Conservation (phyloP, 352 stramenopile genomes). For the Halophytophthora batemanensis region DNA sequence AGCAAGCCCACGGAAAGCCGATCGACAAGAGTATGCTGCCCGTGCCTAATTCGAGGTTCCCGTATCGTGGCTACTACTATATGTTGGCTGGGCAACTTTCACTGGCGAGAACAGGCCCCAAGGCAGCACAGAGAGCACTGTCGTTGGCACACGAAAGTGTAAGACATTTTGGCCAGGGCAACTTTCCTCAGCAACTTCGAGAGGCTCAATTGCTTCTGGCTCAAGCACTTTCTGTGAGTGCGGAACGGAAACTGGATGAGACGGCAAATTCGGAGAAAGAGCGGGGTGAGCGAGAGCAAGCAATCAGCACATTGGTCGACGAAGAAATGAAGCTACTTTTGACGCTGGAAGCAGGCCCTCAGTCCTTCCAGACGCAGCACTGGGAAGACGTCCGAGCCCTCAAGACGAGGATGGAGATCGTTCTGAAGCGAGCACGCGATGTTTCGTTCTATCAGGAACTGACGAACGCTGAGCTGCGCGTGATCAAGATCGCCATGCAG, state of each 20-base stretch:
- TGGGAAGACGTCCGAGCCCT: slow-evolving; percentile 6
- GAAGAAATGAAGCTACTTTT: slow-evolving; percentile 1
- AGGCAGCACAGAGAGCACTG: background rate
- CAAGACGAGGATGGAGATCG: background rate
- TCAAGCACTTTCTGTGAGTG: slow-evolving; percentile 18
- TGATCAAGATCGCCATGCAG: slow-evolving; percentile 34
- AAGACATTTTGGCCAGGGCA: slow-evolving; percentile 8
- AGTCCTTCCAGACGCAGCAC: slow-evolving; percentile 13
- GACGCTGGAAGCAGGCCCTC: background rate
- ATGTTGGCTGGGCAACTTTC: slow-evolving; percentile 26
- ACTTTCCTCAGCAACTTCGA: slow-evolving; percentile 10
- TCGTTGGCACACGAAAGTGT: slow-evolving; percentile 17
- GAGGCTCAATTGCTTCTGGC: slow-evolving; percentile 27
- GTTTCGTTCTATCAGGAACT: slow-evolving; percentile 33
- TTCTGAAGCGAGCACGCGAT: slow-evolving; percentile 12
- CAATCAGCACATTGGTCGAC: background rate
- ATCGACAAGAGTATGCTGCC: slow-evolving; percentile 23
- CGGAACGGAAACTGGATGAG: slow-evolving; percentile 15
- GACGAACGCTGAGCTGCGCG: slow-evolving; percentile 22
- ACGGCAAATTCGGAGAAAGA: slow-evolving; percentile 12
- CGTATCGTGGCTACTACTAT: slow-evolving; percentile 26
- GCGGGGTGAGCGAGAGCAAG: slow-evolving; percentile 11
- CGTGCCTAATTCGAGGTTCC: slow-evolving; percentile 31
- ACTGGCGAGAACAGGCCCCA: slow-evolving; percentile 2
- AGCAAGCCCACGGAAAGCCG: slow-evolving; percentile 16